Base-by-base conservation (phyloP, 495 filamentous ascomycete genomes). In the Xylaria bambusicola region DNA sequence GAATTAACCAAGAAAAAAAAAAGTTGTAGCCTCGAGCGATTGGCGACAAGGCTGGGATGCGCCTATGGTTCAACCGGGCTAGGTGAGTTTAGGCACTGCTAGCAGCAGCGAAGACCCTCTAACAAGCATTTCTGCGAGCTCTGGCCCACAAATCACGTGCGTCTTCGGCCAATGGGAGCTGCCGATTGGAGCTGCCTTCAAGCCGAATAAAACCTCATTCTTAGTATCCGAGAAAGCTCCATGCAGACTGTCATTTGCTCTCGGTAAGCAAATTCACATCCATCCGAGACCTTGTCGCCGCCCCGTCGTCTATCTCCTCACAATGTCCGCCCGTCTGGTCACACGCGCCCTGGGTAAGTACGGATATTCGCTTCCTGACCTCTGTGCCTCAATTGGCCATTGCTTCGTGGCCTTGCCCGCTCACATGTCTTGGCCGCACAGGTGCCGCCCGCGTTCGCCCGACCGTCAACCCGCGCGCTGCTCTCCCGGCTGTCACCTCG, bases 261-360 rank as follows among this genome's bases (percentile, higher is more conserved):
- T 29, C 69, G 62, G 64, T 67, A 67, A 72, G 64, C 58, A 71
- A 64, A 57, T 69, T 60, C 65, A 69, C 58, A 56, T 58, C 62
- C 66, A 67, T 77, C 77, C 77, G 69, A 73, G 74, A 73, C 76
- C 65, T 55, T 50, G 52, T 48, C 41, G 26, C 57, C 55, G 45
- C 38, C 59, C 9, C 58, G 56, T 35, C n/a, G 23, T 62, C 40
- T 45, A 61, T 78, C 72, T 75, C 75, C 74, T 75, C 83, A 87
- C 82, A 88, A 97, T 97, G 93, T 92, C 91, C 82, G 94, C 91
- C 75, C 90, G 92, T 81, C 81, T 97, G 77, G 90, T 88, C 84
- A 90, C 88, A 84, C 91, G 83, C 82, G 90, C 91, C 79, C 77
- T 92, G 77, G 90, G 92, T 96, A 86, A 79, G 91, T 83, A 53